Evolutionary conservation across 1,284 basidiomycete genomes (phyloP), one percentile per base, ranked within the genome.

Genomic region (Irpex sp.): DNA sequence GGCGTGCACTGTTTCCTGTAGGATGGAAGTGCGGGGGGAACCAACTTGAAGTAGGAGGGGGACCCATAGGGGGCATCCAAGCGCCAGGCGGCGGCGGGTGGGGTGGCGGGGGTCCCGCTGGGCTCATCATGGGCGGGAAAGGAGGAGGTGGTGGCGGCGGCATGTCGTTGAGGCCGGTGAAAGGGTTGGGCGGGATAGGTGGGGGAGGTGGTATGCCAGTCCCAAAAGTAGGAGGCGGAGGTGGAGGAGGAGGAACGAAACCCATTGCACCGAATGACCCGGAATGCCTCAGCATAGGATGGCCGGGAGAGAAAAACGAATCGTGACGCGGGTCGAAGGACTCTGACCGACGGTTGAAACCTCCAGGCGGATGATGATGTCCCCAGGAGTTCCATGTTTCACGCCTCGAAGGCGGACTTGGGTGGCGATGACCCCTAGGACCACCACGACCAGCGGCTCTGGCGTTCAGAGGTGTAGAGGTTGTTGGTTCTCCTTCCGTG

Each of bases 391-490:
- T n/a, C 55, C 60, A 61, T 31, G 59, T 60, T 17, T 60, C 59
- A 1, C 49, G 50, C 15, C 46, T 57, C 11, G n/a, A 6, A 13
- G 54, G 26, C 17, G 61, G 13, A 13, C 19, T 17, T 8, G 36
- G 33, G 13, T 54, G 54, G 19, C 39, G 53, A 54, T 21, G 8
- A 37, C 46, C 17, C 15, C 60, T 21, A 37, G 15, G 17, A 50
- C 43, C 39, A 33, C 57, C 26, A 53, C 54, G 59, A n/a, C 17
- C 11, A 58, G 21, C 11, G 13, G 36, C 11, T 33, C 43, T 33
- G 37, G 21, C 21, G 17, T 37, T 60, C 33, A 62, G 39, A 8
- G 70, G 67, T 4, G 70, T 69, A 19, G 69, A 70, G 5, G 69
- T 70, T 6, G 61, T 58, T 4, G 69, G 68, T 1, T 57, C 65